Evolutionary conservation across 768 basidiomycete genomes (phyloP).

Genomic region (Gloeopeniophorella convolvens): DNA sequence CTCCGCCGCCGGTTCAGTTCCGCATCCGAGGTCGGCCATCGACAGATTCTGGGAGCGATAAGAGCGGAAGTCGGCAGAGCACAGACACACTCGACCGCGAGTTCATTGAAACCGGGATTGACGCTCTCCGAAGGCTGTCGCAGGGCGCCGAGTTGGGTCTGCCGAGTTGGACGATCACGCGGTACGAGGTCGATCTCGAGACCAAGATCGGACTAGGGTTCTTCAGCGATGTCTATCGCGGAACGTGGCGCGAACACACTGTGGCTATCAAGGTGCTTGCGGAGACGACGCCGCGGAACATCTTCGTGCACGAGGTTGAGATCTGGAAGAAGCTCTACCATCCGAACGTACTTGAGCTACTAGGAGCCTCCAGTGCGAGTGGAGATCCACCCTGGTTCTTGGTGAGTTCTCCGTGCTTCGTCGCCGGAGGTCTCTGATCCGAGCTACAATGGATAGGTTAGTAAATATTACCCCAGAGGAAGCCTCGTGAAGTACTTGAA

Average conservation of each 20-base stretch:
- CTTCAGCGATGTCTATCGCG: conserved; percentile 75
- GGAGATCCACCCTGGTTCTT: conserved; percentile 73
- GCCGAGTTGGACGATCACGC: conserved; percentile 76
- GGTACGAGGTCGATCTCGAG: conserved; percentile 71
- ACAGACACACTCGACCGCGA: conserved; percentile 55
- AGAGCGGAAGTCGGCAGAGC: conserved; percentile 10
- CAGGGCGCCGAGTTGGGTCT: conserved; percentile 29
- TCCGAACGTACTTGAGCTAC: conserved; percentile 63
- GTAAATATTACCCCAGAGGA: conserved; percentile 63
- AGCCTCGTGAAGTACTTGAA: conserved; percentile 56
- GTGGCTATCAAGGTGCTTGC: conserved; percentile 74
- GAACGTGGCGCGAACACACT: conserved; percentile 56
- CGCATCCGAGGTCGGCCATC: neutral
- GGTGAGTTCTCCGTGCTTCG: conserved; percentile 22
- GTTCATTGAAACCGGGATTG: conserved; percentile 68
- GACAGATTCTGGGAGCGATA: neutral
- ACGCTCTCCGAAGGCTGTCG: conserved; percentile 61
- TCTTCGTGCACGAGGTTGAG: conserved; percentile 64
- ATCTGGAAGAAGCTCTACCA: conserved; percentile 70
- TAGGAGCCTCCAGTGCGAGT: conserved; percentile 68
- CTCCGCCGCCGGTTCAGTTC: neutral
- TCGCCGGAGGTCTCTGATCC: neutral
- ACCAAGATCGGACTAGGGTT: conserved; percentile 64
- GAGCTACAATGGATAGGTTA: conserved; percentile 34
- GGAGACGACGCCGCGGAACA: conserved; percentile 47